A percentile compares a stretch with the other conserved stretches of the same genome.
phyloP scores from a whole-genome alignment of 306 rosid species.

The Prunus persica region Prunus_persica_NCBIv2 NC_034014.1:9170001-9170500 shows the following conservation, averaged over 20 bases:
- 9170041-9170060: neutral
- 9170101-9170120: neutral
- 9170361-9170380: slow-evolving; percentile 95
- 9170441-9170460: slow-evolving; percentile 87
- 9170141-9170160: neutral
- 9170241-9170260: slow-evolving; percentile 98
- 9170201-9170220: slow-evolving; percentile 41
- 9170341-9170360: slow-evolving; percentile 78
- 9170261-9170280: slow-evolving; percentile 94
- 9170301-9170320: slow-evolving; percentile 95
- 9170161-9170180: neutral
- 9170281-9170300: slow-evolving; percentile 81
- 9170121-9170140: neutral
- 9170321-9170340: slow-evolving; percentile 98
- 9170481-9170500: slow-evolving; percentile 49
- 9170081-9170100: neutral
- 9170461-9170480: slow-evolving; percentile 76
- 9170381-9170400: slow-evolving; percentile 91
- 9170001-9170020: neutral
- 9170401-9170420: slow-evolving; percentile 77
- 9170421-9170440: slow-evolving; percentile 78
- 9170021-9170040: neutral
- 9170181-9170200: slow-evolving; percentile 11
- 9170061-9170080: neutral
- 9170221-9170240: slow-evolving; percentile 63